Percentiles rank a stretch among this genome's conserved stretches.
These are phyloP conservation scores for Lasiodiplodia sp. DNA, from an alignment of 2,329 filamentous ascomycete genomes.

Conservation along the genomic window DNA sequence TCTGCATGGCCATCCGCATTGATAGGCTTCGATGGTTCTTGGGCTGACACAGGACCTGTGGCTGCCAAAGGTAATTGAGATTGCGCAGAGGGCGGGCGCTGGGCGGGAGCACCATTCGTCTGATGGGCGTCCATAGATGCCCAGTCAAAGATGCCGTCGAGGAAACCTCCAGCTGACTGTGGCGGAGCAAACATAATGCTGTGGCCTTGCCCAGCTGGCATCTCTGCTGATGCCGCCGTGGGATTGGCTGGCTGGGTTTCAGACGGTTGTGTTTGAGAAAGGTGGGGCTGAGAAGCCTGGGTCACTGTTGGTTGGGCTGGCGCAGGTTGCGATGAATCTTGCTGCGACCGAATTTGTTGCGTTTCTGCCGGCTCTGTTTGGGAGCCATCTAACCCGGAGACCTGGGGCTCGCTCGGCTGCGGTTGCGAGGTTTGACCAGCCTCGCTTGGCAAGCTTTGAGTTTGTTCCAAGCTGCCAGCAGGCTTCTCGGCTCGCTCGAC, in stretches of 20 bases:
- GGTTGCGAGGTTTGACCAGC: neutral
- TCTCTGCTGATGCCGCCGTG: neutral
- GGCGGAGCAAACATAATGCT: conserved; percentile 46
- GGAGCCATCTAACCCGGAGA: conserved; percentile 1
- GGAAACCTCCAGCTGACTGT: conserved; percentile 40
- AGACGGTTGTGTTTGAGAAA: conserved; percentile 15
- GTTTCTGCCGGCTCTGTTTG: conserved; percentile 4
- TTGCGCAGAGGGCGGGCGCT: conserved; percentile 27
- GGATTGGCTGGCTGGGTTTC: conserved; percentile 11
- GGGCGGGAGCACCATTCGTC: conserved; percentile 15
- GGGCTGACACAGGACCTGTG: conserved; percentile 53
- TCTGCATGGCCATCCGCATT: neutral
- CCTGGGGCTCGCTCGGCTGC: conserved; percentile 31
- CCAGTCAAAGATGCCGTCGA: conserved; percentile 50
- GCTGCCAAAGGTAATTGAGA: conserved; percentile 37
- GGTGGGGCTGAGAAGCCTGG: conserved; percentile 7
- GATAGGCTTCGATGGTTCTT: conserved; percentile 54
- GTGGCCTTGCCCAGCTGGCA: conserved; percentile 28
- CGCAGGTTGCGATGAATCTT: conserved; percentile 2
- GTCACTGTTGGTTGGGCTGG: conserved; percentile 5
- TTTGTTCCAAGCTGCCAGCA: neutral
- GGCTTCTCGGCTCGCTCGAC: neutral
- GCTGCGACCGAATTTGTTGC: conserved; percentile 30
- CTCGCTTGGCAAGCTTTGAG: conserved; percentile 1
- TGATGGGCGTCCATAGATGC: conserved; percentile 31